These are phyloP conservation scores for Tillandsia leiboldiana DNA, from an alignment of 176 grass and related monocot genomes.

Conservation along the genomic window DNA sequence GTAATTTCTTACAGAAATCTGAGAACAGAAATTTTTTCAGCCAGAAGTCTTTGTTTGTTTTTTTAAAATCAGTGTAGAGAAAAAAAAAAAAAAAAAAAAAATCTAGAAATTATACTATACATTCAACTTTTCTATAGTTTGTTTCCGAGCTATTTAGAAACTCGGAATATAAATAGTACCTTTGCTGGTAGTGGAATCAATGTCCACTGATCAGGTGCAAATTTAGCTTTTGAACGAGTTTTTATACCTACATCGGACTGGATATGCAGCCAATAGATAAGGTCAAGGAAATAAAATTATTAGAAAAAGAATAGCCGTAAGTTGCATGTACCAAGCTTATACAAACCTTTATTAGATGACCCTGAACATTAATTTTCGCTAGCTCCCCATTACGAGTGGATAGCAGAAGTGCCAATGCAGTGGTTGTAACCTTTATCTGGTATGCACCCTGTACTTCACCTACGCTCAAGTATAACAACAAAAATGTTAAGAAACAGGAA, in stretches of 20 bases:
- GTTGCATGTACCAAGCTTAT: slow-evolving; percentile 1
- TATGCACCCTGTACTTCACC: slow-evolving; percentile 96
- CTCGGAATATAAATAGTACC: slow-evolving; percentile 29
- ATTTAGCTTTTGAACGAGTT: slow-evolving; percentile 76
- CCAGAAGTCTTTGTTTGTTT: too few relatives aligned
- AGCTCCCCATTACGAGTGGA: slow-evolving; percentile 58
- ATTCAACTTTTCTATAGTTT: neutral
- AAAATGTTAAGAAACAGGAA: neutral
- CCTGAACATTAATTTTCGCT: slow-evolving; percentile 75
- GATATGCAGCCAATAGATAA: slow-evolving; percentile 1
- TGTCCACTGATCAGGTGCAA: slow-evolving; percentile 68
- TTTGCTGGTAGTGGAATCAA: slow-evolving; percentile 67
- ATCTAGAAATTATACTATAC: too few relatives aligned
- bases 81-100: too few relatives aligned
- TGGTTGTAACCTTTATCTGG: slow-evolving; percentile 96
- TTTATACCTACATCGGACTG: slow-evolving; percentile 71
- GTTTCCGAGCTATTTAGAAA: neutral
- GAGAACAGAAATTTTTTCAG: neutral
- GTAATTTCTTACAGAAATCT: neutral
- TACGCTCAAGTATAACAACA: slow-evolving; percentile 18
- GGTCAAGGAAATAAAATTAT: neutral
- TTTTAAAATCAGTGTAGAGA: too few relatives aligned
- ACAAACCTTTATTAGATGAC: slow-evolving; percentile 85
- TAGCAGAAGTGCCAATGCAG: slow-evolving; percentile 76
- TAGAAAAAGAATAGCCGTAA: neutral